phyloP scores from a whole-genome alignment of 2,329 filamentous ascomycete genomes.

The Chaetomiaceae sp. region DNA sequence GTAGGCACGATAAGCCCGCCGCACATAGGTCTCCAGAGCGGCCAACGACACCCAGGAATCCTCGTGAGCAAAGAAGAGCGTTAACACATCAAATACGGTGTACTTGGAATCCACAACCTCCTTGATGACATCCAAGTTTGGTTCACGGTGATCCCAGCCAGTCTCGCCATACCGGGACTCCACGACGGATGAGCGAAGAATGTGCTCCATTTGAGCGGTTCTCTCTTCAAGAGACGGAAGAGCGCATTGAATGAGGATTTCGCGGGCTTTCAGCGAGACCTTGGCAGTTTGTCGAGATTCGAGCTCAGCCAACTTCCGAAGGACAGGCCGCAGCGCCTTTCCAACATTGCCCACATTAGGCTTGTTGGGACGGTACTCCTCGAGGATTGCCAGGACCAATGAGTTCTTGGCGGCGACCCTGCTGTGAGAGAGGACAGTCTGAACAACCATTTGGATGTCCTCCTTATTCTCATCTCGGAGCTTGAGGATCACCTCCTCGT shows the following conservation, averaged over 20 bases:
- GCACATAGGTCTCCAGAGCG: constrained; percentile 92
- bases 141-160: constrained; percentile 93
- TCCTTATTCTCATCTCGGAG: constrained; percentile 97
- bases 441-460: constrained; percentile 76
- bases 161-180: constrained; percentile 98
- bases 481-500: constrained; percentile 89
- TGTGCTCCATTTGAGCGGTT: constrained; percentile 96
- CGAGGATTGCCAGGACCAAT: constrained; percentile 82
- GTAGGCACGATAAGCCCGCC: constrained; percentile 95
- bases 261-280: constrained; percentile 93
- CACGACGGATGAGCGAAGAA: constrained; percentile 88
- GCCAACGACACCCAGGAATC: constrained; percentile 93
- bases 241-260: constrained; percentile 95
- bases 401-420: constrained; percentile 92
- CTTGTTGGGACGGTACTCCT: constrained; percentile 93
- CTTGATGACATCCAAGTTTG: constrained; percentile 84
- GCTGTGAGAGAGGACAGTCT: constrained; percentile 89
- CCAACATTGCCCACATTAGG: constrained; percentile 82
- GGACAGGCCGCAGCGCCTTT: constrained; percentile 77
- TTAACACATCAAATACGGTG: constrained; percentile 94
- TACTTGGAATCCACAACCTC: constrained; percentile 98
- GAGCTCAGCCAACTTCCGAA: constrained; percentile 85
- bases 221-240: constrained; percentile 95
- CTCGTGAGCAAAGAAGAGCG: constrained; percentile 89
- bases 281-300: constrained; percentile 83